Evolutionary conservation across 352 stramenopile species (phyloP).

Genomic region (Phytophthora uliginosa): DNA sequence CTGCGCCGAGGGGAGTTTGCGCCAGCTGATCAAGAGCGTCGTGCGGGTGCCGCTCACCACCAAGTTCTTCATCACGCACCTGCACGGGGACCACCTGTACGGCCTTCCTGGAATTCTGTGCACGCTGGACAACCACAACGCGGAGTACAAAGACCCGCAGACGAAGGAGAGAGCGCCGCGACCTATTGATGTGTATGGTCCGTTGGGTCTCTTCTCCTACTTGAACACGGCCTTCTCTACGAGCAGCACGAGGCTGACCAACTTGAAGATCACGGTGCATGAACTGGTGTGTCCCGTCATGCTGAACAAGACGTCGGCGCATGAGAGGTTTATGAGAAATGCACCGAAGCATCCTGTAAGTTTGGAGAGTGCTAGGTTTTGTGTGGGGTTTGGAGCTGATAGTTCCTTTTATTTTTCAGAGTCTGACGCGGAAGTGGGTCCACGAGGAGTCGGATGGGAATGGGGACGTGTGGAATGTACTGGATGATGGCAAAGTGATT

Average conservation of each 20-base stretch:
- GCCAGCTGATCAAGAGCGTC: slow-evolving; percentile 85
- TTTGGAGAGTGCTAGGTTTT: background rate
- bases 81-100: slow-evolving; percentile 91
- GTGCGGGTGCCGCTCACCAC: slow-evolving; percentile 79
- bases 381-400: slow-evolving; percentile 5
- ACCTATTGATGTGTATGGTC: slow-evolving; percentile 82
- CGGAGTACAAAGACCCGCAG: slow-evolving; percentile 58
- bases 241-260: slow-evolving; percentile 72
- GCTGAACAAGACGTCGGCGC: slow-evolving; percentile 48
- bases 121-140: slow-evolving; percentile 87
- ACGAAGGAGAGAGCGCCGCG: slow-evolving; percentile 58
- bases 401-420: slow-evolving; percentile 32
- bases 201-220: slow-evolving; percentile 80
- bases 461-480: slow-evolving; percentile 72
- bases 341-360: slow-evolving; percentile 69
- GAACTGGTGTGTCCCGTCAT: slow-evolving; percentile 74
- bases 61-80: slow-evolving; percentile 89
- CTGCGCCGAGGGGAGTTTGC: slow-evolving; percentile 83
- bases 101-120: slow-evolving; percentile 85
- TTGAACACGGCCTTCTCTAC: slow-evolving; percentile 79
- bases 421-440: slow-evolving; percentile 64
- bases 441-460: slow-evolving; percentile 67
- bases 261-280: slow-evolving; percentile 80
- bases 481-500: slow-evolving; percentile 71
- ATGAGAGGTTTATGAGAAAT: slow-evolving; percentile 75